phyloP scores from a whole-genome alignment of 441 rosid genomes.

The Melastoma candidum region DNA sequence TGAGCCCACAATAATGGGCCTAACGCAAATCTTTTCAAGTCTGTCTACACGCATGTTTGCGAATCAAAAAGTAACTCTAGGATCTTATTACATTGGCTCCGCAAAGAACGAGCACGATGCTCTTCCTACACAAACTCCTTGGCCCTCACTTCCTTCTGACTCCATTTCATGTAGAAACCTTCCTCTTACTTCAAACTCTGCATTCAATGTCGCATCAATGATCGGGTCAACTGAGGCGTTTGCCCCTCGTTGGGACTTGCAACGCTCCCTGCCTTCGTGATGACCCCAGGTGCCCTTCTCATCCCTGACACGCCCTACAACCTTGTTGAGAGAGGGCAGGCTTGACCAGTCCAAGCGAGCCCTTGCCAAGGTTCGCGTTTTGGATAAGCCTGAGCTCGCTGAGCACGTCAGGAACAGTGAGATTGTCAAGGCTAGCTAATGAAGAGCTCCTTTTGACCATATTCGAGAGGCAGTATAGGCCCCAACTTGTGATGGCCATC shows the following conservation, averaged over 20 bases:
- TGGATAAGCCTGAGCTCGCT: constrained; percentile 30
- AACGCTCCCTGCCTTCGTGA: constrained; percentile 48
- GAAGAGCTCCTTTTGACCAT: constrained; percentile 43
- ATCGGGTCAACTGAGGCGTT: no score
- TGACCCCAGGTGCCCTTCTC: constrained; percentile 57
- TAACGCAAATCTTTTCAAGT: no score
- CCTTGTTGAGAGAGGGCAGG: constrained; percentile 56
- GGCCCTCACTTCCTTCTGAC: no score
- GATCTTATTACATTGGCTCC: no score
- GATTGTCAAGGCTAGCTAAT: constrained; percentile 27
- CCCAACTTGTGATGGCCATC: constrained; percentile 41
- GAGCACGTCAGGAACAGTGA: constrained; percentile 43
- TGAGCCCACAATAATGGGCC: no score
- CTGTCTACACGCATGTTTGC: no score
- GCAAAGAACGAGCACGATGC: no score
- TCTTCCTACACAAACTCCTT: no score
- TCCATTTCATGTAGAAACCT: no score
- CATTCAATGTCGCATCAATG: no score
- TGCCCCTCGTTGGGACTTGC: constrained; percentile 53
- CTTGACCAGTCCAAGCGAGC: constrained; percentile 45
- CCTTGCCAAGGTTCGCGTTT: constrained; percentile 41
- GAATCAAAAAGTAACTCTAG: no score
- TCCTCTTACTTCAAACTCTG: no score
- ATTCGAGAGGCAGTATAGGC: constrained; percentile 44
- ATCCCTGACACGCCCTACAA: constrained; percentile 66